Evolutionary conservation across 257 asterid genomes (phyloP), one percentile per base, ranked within the genome.

Genomic region (Craterostigma plantagineum): DNA sequence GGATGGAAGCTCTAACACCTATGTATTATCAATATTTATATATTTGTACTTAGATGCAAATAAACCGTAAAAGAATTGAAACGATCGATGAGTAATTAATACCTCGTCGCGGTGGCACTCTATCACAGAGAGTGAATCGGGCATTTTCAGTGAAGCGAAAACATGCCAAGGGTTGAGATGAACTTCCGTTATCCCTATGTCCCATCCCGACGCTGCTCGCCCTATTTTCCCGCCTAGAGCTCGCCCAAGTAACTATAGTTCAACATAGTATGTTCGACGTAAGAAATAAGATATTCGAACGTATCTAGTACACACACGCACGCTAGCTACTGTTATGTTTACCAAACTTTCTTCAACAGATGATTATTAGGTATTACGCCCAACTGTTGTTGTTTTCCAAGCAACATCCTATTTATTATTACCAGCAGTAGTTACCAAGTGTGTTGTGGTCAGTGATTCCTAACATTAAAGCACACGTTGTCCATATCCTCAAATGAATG

Each of bases 91-190:
- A 4, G 45, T 42, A 15, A n/a, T 48, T 17, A 44, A 87, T n/a
- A n/a, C 97, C 95, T 87, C 95, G 18, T 87, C 97, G 7, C 81
- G 63, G 53, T 87, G 97, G 79, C 81, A 73, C 60, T 81, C 90
- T 0, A 87, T 68, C 51, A 87, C 45, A 4, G 81, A 63, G 12
- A 87, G 66, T 16, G 62, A 59, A 47, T 67, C 33, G 7, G 97
- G 97, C 55, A 76, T 46, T 36, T 73, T 66, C 34, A 81, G 50
- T 34, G 72, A 53, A 5, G 71, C 46, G 66, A 71, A 78, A 9
- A 68, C 63, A 45, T 58, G 65, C 4, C 93, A 73, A 0, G 80
- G 69, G 39, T 71, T 56, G 0, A 87, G 57, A 9, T 87, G 53
- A 37, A 87, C 50, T 27, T 51, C 48, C 11, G 69, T 69, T 18